Evolutionary conservation across 1,139 yeast genomes (phyloP), one percentile per base, ranked within the genome.

Genomic region (Blastobotrys serpentis): DNA sequence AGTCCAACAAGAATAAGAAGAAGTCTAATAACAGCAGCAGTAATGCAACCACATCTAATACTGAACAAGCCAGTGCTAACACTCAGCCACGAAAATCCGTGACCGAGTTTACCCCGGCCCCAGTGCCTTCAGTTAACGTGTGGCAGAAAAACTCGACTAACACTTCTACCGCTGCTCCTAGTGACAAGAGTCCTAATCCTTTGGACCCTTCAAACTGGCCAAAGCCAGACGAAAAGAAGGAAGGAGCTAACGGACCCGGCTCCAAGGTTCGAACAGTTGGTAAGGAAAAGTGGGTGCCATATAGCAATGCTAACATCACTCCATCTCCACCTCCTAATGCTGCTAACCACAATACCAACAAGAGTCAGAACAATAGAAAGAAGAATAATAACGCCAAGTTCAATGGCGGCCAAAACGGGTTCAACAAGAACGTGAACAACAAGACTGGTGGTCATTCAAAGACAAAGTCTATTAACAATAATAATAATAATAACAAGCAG

Each of bases 201-300:
- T 46, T 57, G 33, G 81, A 78, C 58, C 74, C 76, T 42, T 69
- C 70, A 50, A 77, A 75, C 62, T 77, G 86, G 85, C 83, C 86
- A 43, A 75, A 82, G 40, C 81, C 85, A 46, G 65, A 56, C 42
- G 66, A 60, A 50, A 65, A 62, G 49, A 63, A 64, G 51, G 61
- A 58, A 33, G 26, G 39, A 36, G 43, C 52, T 21, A 29, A 32
- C 50, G 53, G 52, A 48, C 55, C 57, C 67, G 50, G 65, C 68
- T 66, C 71, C 18, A 77, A 77, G 41, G 49, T 51, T 4, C 52
- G 55, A 53, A 76, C 82, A 10, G 49, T 42, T 56, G 78, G 86
- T 32, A 80, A 83, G 55, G 89, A 84, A 60, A 87, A 87, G 68
- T 88, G 95, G 95, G 85, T 86, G 42, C 95, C 95, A n/a, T 82